Conservation (phyloP, 2,329 filamentous ascomycete genomes). For the Nigrospora osmanthi region DNA sequence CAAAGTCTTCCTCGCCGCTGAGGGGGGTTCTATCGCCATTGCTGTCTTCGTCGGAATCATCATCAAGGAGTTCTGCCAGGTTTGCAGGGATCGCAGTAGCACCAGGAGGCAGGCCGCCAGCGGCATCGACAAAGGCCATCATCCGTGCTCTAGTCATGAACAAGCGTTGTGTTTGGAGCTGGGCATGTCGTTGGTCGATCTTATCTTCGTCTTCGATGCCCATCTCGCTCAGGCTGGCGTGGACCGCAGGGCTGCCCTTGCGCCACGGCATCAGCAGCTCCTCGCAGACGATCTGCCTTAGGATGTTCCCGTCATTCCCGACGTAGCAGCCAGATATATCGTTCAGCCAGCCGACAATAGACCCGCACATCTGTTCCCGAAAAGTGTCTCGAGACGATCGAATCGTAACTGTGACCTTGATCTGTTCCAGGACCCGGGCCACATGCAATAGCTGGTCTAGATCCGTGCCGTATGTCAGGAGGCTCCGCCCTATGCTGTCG, state of each 20-base stretch:
- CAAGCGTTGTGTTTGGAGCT: constrained; percentile 18
- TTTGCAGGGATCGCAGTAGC: neutral
- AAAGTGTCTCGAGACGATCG: constrained; percentile 91
- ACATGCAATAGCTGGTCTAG: constrained; percentile 67
- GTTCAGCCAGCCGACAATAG: constrained; percentile 90
- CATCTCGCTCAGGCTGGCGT: constrained; percentile 67
- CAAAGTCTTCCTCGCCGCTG: constrained; percentile 54
- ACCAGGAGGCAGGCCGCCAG: neutral
- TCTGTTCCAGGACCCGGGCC: constrained; percentile 83
- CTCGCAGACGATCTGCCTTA: constrained; percentile 80
- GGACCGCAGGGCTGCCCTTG: constrained; percentile 73
- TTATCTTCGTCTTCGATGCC: constrained; percentile 77
- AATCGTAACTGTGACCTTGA: constrained; percentile 93
- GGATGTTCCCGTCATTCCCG: constrained; percentile 68
- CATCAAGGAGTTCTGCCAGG: constrained; percentile 1
- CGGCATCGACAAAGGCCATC: constrained; percentile 4
- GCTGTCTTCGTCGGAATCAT: constrained; percentile 33
- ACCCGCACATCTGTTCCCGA: constrained; percentile 96
- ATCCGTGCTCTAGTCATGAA: constrained; percentile 26
- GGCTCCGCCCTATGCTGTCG: constrained; percentile 78
- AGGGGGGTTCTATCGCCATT: constrained; percentile 25
- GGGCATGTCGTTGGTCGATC: constrained; percentile 39
- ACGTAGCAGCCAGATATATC: constrained; percentile 89
- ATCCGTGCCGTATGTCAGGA: constrained; percentile 69
- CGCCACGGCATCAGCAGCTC: constrained; percentile 86